phyloP scores from a whole-genome alignment of 768 basidiomycete species.

The Lentinula lateritia region DNA sequence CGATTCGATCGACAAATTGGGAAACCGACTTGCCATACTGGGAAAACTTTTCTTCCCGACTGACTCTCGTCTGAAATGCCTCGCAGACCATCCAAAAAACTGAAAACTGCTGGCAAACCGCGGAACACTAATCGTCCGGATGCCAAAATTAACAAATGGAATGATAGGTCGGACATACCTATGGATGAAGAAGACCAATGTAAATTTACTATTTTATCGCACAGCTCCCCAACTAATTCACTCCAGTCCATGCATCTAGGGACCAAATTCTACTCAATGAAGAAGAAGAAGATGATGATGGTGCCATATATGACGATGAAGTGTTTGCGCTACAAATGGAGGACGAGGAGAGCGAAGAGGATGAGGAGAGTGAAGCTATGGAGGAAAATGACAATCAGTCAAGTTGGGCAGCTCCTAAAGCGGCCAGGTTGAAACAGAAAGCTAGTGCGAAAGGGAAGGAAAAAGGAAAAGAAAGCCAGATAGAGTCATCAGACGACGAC shows the following conservation, averaged over 20 bases:
- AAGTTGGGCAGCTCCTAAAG: constrained; percentile 9
- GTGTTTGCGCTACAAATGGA: constrained; percentile 70
- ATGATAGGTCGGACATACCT: constrained; percentile 61
- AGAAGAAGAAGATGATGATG: constrained; percentile 41
- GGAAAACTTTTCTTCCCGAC: not conserved
- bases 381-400: constrained; percentile 25
- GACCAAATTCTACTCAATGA: constrained; percentile 78
- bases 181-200: constrained; percentile 78
- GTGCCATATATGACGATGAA: constrained; percentile 67
- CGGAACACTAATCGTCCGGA: constrained; percentile 47
- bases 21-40: not conserved
- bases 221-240: constrained; percentile 5
- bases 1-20: not conserved
- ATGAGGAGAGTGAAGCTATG: constrained; percentile 27
- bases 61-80: constrained; percentile 31
- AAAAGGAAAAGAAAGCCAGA: constrained; percentile 20
- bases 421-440: constrained; percentile 20
- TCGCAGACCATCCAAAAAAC: constrained; percentile 32
- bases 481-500: constrained; percentile 17
- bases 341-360: constrained; percentile 37
- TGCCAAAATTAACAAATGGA: constrained; percentile 59
- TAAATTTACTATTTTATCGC: constrained; percentile 27
- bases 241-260: constrained; percentile 61
- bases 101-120: constrained; percentile 29
- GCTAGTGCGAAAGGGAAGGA: constrained; percentile 15